A percentile compares a stretch with the other conserved stretches of the same genome.
phyloP scores from a whole-genome alignment of 78 protist species.

The Dictyostelium firmibasis region DNA sequence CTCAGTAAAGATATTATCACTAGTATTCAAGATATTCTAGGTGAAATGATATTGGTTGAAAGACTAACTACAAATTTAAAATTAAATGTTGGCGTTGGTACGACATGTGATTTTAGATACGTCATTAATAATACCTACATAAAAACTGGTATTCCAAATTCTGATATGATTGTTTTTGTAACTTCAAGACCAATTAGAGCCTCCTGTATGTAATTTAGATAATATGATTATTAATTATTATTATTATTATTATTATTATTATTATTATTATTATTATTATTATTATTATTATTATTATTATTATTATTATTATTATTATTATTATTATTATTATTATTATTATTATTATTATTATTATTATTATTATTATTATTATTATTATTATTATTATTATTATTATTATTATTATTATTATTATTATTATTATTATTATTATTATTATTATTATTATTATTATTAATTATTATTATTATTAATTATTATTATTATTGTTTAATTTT shows the following conservation, averaged over 20 bases:
- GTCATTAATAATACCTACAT: background rate
- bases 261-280: background rate
- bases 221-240: too few species aligned
- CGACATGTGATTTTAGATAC: background rate
- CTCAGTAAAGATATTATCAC: background rate
- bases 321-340: background rate
- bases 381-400: background rate
- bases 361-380: background rate
- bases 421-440: background rate
- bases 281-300: background rate
- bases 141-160: background rate
- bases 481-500: background rate
- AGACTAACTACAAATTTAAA: background rate
- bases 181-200: background rate
- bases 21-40: background rate
- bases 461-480: background rate
- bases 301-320: background rate
- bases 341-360: background rate
- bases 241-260: background rate
- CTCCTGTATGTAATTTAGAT: background rate
- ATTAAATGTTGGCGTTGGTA: background rate
- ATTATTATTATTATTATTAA: too few species aligned
- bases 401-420: background rate
- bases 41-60: background rate
- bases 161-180: constrained; percentile 1